Base-by-base conservation (phyloP, 2,329 filamentous ascomycete genomes). In the Fusarium brachygibbosum region DNA sequence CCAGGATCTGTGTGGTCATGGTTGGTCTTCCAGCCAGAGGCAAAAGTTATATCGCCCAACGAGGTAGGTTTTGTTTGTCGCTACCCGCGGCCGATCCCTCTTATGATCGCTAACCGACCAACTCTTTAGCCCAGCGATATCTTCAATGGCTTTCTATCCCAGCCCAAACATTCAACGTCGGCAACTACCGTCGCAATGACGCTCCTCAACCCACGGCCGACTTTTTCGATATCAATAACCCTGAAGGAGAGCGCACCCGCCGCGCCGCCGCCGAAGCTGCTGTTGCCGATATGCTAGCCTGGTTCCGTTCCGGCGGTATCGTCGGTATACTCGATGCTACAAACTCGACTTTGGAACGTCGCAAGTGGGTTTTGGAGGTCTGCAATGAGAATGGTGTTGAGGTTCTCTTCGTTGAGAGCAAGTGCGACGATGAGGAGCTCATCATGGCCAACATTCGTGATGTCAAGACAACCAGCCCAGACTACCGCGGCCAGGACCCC, bases 371-470 rank as follows among this genome's bases (percentile, higher is more conserved):
- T 75, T 86, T 93, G 72, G 91, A 98, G 66, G 86, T 87, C 48
- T 96, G 94, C 78, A 84, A 86, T 10, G 85, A 86, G 14, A 90
- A 95, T 70, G 90, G 90, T 56, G 90, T 98, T 63, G 94, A 98
- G 77, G 94, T 97, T 12, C 84, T 99, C 48, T 99, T 97, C 74
- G 96, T 99, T 48, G 96, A 99, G 84, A 97, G 93, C 73, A 97
- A 96, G 78, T 99, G 96, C 79, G 95, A 99, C 77, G 91, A 98
- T 73, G 94, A 98, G 79, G 91, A 95, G 44, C 84, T 98, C 71
- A 97, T 99, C 82, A 97, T 98, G 94, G 93, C 90, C 84, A 99
- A 99, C 80, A 98, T 99, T 71, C 89, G 94, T 70, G 94, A 98
- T 77, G 96, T 99, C 76, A 99, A 99, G 86, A 95, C 94, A 3